Percentiles rank a stretch among this genome's conserved stretches.
Evolutionary conservation across 2,329 filamentous ascomycete species (phyloP).

Genomic region (Ophiostoma ips): DNA sequence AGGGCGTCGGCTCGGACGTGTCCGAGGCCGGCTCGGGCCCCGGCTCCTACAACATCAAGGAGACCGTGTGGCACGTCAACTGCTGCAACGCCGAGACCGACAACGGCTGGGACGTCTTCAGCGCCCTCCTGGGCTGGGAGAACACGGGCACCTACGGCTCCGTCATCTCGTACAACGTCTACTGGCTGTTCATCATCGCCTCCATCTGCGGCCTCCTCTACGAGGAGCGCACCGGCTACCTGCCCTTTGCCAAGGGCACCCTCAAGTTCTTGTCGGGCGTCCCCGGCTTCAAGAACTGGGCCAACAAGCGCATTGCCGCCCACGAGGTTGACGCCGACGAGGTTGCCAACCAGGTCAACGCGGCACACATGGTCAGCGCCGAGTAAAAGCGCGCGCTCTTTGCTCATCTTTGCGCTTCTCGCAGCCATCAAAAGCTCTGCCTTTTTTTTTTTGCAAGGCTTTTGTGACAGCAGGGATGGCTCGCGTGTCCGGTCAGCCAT

Average conservation of each 20-base stretch:
- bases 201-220: constrained; percentile 39
- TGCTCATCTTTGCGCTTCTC: no score
- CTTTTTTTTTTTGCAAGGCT: no score
- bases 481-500: no score
- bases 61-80: constrained; percentile 73
- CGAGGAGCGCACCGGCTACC: constrained; percentile 43
- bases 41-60: constrained; percentile 62
- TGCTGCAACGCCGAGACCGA: constrained; percentile 65
- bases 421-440: no score
- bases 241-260: constrained; percentile 23
- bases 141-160: constrained; percentile 83
- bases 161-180: constrained; percentile 75
- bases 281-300: constrained; percentile 12
- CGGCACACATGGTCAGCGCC: constrained; percentile 7
- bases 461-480: no score
- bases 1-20: constrained; percentile 41
- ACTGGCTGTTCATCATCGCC: constrained; percentile 59
- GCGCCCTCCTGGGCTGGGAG: constrained; percentile 72
- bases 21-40: constrained; percentile 40
- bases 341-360: constrained; percentile 9
- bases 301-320: constrained; percentile 12
- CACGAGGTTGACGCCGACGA: constrained; percentile 11
- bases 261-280: constrained; percentile 8
- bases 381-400: not conserved
- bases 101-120: constrained; percentile 78